Conservation (phyloP, 2,329 filamentous ascomycete species). For the Didymella lethalis region DNA sequence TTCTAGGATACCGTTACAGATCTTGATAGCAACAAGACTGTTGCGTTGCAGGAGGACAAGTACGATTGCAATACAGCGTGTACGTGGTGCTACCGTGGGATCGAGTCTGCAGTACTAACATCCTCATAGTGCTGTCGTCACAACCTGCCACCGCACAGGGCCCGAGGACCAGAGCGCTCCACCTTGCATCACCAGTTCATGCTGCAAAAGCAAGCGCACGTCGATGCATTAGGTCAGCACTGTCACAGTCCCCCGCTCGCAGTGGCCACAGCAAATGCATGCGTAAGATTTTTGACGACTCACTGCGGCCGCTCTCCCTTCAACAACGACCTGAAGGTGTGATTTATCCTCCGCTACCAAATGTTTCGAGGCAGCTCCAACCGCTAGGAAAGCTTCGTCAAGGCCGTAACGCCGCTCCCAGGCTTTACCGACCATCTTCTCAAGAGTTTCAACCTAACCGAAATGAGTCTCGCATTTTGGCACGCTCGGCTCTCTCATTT, state of each 20-base stretch:
- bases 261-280: slow-evolving; percentile 40
- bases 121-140: not conserved
- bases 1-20: slow-evolving; percentile 1
- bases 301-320: slow-evolving; percentile 14
- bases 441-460: not conserved
- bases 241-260: slow-evolving; percentile 43
- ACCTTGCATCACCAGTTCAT: slow-evolving; percentile 5
- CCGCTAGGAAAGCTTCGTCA: not conserved
- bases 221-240: slow-evolving; percentile 27
- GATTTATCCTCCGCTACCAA: slow-evolving; percentile 37
- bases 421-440: not conserved
- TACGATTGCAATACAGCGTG: not conserved
- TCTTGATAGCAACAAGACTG: not conserved
- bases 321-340: not conserved
- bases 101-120: slow-evolving; percentile 1
- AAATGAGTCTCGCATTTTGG: not conserved
- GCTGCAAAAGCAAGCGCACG: slow-evolving; percentile 37
- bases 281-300: slow-evolving; percentile 40
- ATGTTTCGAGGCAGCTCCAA: slow-evolving; percentile 30
- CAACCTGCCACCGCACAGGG: slow-evolving; percentile 12
- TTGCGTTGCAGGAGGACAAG: not conserved
- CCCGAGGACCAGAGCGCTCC: not conserved
- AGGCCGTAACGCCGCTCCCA: not conserved
- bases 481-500: not conserved
- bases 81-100: slow-evolving; percentile 4